Evolutionary conservation across 495 filamentous ascomycete genomes (phyloP).

Genomic region (Aspergillus affinis): DNA sequence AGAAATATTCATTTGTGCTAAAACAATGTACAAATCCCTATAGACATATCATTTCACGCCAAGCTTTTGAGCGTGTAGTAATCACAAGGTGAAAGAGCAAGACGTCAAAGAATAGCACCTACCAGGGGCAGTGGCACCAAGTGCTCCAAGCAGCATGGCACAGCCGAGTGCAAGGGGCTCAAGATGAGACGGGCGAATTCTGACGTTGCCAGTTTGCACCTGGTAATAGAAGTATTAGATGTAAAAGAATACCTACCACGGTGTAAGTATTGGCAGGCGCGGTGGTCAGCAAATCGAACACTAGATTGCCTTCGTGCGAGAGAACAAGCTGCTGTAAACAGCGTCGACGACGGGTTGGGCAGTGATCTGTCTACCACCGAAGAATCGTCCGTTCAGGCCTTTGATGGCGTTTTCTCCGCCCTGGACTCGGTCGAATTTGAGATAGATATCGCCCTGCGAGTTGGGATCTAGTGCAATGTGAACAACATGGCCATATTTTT

Average conservation of each 20-base stretch:
- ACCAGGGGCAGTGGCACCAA: slow-evolving; percentile 43
- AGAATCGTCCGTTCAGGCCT: slow-evolving; percentile 94
- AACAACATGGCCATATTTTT: slow-evolving; percentile 96
- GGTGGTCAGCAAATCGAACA: slow-evolving; percentile 5
- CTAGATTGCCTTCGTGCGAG: slow-evolving; percentile 72
- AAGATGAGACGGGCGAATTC: slow-evolving; percentile 18
- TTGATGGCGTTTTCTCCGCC: slow-evolving; percentile 97
- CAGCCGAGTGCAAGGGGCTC: slow-evolving; percentile 12
- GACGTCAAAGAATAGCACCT: slow-evolving; percentile 38
- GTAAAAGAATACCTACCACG: slow-evolving; percentile 25
- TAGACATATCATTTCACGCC: slow-evolving; percentile 32
- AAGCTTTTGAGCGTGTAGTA: slow-evolving; percentile 23
- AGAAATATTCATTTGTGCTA: slow-evolving; percentile 18
- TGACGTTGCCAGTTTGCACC: slow-evolving; percentile 26
- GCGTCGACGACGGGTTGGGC: slow-evolving; percentile 96
- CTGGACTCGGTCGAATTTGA: slow-evolving; percentile 93
- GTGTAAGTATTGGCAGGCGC: slow-evolving; percentile 15
- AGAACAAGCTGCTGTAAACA: slow-evolving; percentile 96
- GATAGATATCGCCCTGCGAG: slow-evolving; percentile 92
- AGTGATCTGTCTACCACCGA: slow-evolving; percentile 84
- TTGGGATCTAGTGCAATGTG: slow-evolving; percentile 96
- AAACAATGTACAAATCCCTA: slow-evolving; percentile 28
- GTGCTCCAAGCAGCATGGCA: slow-evolving; percentile 23
- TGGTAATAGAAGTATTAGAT: slow-evolving; percentile 29
- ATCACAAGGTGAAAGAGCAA: slow-evolving; percentile 21